Evolutionary conservation across 2,329 filamentous ascomycete genomes (phyloP).

Genomic region (Mollisiaceae sp.): DNA sequence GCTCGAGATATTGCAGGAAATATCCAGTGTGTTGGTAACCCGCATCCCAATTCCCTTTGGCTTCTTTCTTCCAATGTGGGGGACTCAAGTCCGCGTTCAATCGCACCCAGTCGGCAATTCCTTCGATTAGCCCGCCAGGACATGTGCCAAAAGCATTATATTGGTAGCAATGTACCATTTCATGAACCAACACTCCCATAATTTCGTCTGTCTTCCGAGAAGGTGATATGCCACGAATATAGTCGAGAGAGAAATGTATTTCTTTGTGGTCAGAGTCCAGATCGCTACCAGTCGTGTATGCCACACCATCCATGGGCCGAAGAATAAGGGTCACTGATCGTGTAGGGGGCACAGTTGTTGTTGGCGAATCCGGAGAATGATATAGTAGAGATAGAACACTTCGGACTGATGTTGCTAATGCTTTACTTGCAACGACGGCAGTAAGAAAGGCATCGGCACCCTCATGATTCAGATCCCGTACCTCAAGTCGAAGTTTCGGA

Average conservation of each 20-base stretch:
- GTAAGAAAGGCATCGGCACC: constrained; percentile 71
- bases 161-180: constrained; percentile 95
- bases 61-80: constrained; percentile 76
- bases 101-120: constrained; percentile 91
- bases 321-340: constrained; percentile 86
- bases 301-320: constrained; percentile 80
- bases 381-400: constrained; percentile 79
- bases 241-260: constrained; percentile 83
- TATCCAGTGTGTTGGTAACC: constrained; percentile 93
- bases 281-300: constrained; percentile 83
- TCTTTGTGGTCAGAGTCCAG: constrained; percentile 89
- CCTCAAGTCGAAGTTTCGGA: constrained; percentile 63
- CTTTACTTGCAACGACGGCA: constrained; percentile 64
- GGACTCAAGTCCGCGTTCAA: constrained; percentile 74
- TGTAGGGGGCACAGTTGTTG: constrained; percentile 60
- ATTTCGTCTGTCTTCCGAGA: constrained; percentile 65
- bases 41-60: constrained; percentile 73
- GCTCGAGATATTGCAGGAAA: constrained; percentile 86
- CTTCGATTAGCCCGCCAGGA: constrained; percentile 83
- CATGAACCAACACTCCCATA: constrained; percentile 83
- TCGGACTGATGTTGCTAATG: constrained; percentile 66
- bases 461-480: constrained; percentile 62
- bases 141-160: constrained; percentile 67
- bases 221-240: constrained; percentile 61
- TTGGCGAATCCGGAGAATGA: constrained; percentile 47